phyloP scores from a whole-genome alignment of 2,329 filamentous ascomycete species.

The Xylaria hypoxylon region DNA sequence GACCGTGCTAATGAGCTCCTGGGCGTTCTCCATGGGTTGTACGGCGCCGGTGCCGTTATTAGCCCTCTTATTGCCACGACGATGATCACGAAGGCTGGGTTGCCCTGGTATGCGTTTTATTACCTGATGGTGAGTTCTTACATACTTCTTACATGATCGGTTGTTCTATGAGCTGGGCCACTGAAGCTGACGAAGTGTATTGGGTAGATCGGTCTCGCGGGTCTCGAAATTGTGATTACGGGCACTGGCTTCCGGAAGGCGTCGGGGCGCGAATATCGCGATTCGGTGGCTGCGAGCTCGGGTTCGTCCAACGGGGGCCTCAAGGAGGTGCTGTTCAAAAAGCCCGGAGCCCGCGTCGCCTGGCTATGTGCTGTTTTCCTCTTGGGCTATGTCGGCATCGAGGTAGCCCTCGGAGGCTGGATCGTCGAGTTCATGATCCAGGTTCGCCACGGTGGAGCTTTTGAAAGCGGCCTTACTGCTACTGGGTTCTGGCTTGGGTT shows the following conservation, averaged over 20 bases:
- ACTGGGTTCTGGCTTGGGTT: constrained; percentile 87
- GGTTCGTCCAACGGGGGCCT: constrained; percentile 45
- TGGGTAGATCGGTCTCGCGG: constrained; percentile 62
- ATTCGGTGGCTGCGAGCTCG: constrained; percentile 47
- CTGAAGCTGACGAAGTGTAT: background rate
- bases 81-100: constrained; percentile 71
- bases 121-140: constrained; percentile 73
- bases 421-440: constrained; percentile 86
- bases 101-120: constrained; percentile 79
- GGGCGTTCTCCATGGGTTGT: constrained; percentile 75
- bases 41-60: constrained; percentile 75
- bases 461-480: constrained; percentile 78
- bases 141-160: too few relatives aligned
- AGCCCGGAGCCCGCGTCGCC: constrained; percentile 63
- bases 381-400: constrained; percentile 79
- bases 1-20: constrained; percentile 75
- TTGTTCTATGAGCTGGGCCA: too few relatives aligned
- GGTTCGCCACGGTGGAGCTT: constrained; percentile 74
- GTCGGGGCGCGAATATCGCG: constrained; percentile 66
- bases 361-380: constrained; percentile 81
- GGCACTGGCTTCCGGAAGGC: constrained; percentile 68
- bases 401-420: constrained; percentile 83
- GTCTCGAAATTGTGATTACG: constrained; percentile 64
- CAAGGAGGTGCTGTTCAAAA: constrained; percentile 56
- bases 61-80: constrained; percentile 77